Conservation (phyloP, 2,329 filamentous ascomycete species). For the Harringtonia lauricola region DNA sequence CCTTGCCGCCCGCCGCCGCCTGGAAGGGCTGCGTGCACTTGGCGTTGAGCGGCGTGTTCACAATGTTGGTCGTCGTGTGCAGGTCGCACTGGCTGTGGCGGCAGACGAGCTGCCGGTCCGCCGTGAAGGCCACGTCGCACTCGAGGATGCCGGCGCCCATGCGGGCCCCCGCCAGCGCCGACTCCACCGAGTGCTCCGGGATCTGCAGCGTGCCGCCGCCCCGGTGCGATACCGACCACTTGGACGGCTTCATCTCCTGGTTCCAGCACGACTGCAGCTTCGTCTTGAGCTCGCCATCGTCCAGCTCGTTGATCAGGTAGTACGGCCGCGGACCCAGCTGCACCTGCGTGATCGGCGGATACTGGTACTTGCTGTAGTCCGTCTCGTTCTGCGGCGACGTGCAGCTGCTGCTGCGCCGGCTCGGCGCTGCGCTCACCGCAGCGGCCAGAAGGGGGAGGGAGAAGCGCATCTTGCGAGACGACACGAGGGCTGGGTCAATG, state of each 20-base stretch:
- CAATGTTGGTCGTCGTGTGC: constrained; percentile 59
- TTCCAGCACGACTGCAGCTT: constrained; percentile 49
- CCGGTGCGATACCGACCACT: constrained; percentile 51
- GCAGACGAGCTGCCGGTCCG: constrained; percentile 55
- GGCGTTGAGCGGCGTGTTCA: constrained; percentile 47
- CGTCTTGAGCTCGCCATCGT: constrained; percentile 45
- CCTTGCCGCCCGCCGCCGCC: constrained; percentile 37
- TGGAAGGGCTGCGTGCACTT: constrained; percentile 54
- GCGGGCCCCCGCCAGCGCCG: constrained; percentile 43
- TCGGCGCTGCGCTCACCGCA: no score
- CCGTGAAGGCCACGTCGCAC: constrained; percentile 58
- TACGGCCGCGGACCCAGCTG: constrained; percentile 53
- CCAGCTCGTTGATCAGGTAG: constrained; percentile 54
- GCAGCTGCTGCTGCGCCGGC: no score
- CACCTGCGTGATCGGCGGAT: constrained; percentile 19
- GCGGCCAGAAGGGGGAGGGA: no score
- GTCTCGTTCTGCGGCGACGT: no score
- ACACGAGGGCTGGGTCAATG: no score
- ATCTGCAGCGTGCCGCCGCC: constrained; percentile 51
- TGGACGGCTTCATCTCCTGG: constrained; percentile 36
- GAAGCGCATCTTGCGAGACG: no score
- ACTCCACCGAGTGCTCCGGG: constrained; percentile 52
- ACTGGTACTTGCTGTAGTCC: no score
- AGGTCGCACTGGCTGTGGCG: constrained; percentile 57
- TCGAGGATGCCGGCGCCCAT: constrained; percentile 59